Conservation (phyloP, 2,329 filamentous ascomycete species). For the Ramichloridium luteum region DNA sequence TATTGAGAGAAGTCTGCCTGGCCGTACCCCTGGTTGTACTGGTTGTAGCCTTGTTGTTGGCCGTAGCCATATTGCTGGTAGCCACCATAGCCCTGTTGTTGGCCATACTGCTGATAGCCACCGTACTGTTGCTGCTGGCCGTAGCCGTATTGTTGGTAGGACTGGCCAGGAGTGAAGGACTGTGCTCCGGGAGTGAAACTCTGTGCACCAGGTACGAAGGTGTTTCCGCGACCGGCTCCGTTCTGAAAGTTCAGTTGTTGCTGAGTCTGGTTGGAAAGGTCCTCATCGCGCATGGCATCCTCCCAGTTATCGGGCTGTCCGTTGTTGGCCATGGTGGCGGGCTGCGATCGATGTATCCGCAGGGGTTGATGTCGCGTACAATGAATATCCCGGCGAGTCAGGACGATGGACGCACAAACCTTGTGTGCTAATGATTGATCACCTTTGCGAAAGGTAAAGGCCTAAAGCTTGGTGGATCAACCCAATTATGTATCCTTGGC, state of each 20-base stretch:
- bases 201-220: slow-evolving; percentile 25
- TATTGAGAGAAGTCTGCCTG: slow-evolving; percentile 17
- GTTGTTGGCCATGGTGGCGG: slow-evolving; percentile 17
- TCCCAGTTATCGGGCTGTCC: slow-evolving; percentile 63
- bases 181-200: slow-evolving; percentile 27
- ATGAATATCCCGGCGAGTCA: too few species aligned
- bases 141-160: slow-evolving; percentile 25
- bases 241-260: slow-evolving; percentile 26
- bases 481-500: too few species aligned
- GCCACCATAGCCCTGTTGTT: slow-evolving; percentile 28
- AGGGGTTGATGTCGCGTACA: too few species aligned
- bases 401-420: too few species aligned
- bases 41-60: slow-evolving; percentile 31
- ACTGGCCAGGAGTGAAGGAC: slow-evolving; percentile 20
- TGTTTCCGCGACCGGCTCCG: slow-evolving; percentile 12
- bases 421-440: too few species aligned
- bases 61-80: slow-evolving; percentile 34
- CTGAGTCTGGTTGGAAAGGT: slow-evolving; percentile 27
- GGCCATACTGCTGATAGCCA: slow-evolving; percentile 16
- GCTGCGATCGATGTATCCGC: slow-evolving; percentile 6
- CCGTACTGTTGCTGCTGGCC: slow-evolving; percentile 29
- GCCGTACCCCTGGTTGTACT: slow-evolving; percentile 31
- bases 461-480: neutral
- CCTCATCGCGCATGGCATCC: slow-evolving; percentile 28
- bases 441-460: neutral